Percentiles rank a stretch among this genome's conserved stretches.
phyloP scores from a whole-genome alignment of 768 basidiomycete genomes.

The Boletus sp. region DNA sequence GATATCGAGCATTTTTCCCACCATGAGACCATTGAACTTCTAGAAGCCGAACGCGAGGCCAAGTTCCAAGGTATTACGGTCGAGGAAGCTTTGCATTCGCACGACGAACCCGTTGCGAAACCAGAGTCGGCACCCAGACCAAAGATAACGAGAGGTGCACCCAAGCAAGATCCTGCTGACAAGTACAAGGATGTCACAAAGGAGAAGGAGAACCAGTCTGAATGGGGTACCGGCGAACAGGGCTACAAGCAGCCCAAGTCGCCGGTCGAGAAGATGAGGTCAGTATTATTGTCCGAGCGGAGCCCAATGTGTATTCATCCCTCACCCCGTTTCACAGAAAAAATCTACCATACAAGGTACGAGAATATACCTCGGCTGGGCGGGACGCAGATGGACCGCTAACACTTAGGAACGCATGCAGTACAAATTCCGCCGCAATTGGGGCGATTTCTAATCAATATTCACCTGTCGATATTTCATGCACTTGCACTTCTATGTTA shows the following conservation, averaged over 20 bases:
- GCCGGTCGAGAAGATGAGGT: constrained; percentile 76
- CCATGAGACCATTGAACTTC: constrained; percentile 79
- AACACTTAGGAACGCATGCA: constrained; percentile 58
- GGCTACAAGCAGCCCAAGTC: constrained; percentile 73
- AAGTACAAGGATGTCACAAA: constrained; percentile 56
- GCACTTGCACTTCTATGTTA: not conserved
- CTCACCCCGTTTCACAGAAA: constrained; percentile 40
- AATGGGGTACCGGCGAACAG: constrained; percentile 68
- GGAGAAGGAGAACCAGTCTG: constrained; percentile 52
- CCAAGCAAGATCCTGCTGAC: constrained; percentile 64
- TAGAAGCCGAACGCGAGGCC: constrained; percentile 83
- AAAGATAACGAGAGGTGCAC: constrained; percentile 52
- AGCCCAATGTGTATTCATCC: not conserved
- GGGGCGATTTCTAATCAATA: constrained; percentile 73
- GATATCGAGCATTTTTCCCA: constrained; percentile 89
- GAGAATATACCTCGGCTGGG: constrained; percentile 5
- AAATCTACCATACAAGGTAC: constrained; percentile 88
- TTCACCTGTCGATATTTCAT: constrained; percentile 9
- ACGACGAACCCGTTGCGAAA: constrained; percentile 38
- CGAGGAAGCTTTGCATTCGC: constrained; percentile 60
- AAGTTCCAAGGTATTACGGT: constrained; percentile 78
- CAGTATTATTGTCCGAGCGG: constrained; percentile 12
- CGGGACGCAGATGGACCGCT: constrained; percentile 37
- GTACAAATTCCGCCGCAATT: constrained; percentile 87
- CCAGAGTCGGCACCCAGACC: constrained; percentile 36